A percentile compares a stretch with the other conserved stretches of the same genome.
Conservation (phyloP, 1,284 basidiomycete genomes). For the Puccinia coronata region DNA sequence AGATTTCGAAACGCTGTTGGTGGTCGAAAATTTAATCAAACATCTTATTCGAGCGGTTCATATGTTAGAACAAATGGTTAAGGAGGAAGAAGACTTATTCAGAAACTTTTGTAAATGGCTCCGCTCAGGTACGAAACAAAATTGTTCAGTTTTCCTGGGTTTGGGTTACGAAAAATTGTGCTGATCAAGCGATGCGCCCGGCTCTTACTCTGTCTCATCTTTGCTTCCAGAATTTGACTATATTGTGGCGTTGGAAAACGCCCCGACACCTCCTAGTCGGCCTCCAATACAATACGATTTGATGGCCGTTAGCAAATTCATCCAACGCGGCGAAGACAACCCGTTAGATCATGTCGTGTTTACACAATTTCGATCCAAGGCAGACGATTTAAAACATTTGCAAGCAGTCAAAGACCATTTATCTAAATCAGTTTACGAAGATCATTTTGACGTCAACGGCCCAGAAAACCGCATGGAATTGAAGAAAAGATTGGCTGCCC, state of each 20-base stretch:
- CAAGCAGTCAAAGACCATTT: constrained; percentile 17
- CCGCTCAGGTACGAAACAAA: constrained; percentile 33
- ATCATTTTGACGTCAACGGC: constrained; percentile 32
- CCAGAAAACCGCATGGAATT: constrained; percentile 21
- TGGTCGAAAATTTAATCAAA: constrained; percentile 32
- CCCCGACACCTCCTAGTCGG: not conserved
- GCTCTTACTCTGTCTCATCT: not conserved
- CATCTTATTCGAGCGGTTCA: constrained; percentile 18
- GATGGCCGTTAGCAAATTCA: constrained; percentile 41
- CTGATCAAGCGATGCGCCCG: not conserved
- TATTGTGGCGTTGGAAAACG: constrained; percentile 24
- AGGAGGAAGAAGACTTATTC: constrained; percentile 34
- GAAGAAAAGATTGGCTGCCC: constrained; percentile 16
- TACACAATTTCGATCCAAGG: constrained; percentile 7
- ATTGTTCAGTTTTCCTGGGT: not conserved
- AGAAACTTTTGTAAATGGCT: constrained; percentile 45
- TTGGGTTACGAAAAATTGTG: not conserved
- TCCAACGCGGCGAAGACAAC: constrained; percentile 35
- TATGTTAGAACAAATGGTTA: constrained; percentile 25
- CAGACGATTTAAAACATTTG: constrained; percentile 9
- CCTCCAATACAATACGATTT: constrained; percentile 38
- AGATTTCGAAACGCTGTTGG: constrained; percentile 31
- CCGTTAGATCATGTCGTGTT: constrained; percentile 27
- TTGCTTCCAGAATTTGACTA: constrained; percentile 43
- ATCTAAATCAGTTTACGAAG: constrained; percentile 20